Conservation (phyloP, 495 filamentous ascomycete genomes). For the Talaromyces ruber region DNA sequence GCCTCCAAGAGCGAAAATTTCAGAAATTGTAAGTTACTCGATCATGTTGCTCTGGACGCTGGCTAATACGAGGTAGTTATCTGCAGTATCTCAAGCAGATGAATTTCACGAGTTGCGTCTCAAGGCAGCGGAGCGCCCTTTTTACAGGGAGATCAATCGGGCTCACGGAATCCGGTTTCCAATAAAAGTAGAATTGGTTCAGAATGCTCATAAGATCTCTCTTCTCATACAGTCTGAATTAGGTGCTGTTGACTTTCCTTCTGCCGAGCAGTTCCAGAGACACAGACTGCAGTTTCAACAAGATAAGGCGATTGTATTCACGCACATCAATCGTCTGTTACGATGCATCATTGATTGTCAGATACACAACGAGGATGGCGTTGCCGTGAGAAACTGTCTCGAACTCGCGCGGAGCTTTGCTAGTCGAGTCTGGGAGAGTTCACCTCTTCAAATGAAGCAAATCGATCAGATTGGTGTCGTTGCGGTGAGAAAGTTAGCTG, state of each 20-base stretch:
- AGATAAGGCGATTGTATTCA: slow-evolving; percentile 67
- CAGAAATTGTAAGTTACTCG: slow-evolving; percentile 56
- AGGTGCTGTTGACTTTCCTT: slow-evolving; percentile 63
- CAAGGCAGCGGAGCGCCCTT: slow-evolving; percentile 60
- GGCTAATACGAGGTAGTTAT: slow-evolving; percentile 46
- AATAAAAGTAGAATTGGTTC: slow-evolving; percentile 66
- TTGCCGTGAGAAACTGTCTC: slow-evolving; percentile 59
- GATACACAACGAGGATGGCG: slow-evolving; percentile 55
- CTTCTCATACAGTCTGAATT: slow-evolving; percentile 78
- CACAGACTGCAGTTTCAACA: slow-evolving; percentile 52
- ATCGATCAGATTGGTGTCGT: slow-evolving; percentile 74
- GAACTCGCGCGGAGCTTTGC: slow-evolving; percentile 71
- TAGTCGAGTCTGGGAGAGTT: slow-evolving; percentile 81
- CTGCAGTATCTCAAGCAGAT: slow-evolving; percentile 57
- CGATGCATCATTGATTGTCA: slow-evolving; percentile 85
- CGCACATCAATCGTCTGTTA: slow-evolving; percentile 63
- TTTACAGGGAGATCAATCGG: slow-evolving; percentile 80
- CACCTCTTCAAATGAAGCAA: slow-evolving; percentile 77
- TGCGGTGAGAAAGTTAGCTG: slow-evolving; percentile 66
- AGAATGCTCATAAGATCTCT: slow-evolving; percentile 75
- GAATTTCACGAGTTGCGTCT: slow-evolving; percentile 76
- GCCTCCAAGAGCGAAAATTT: slow-evolving; percentile 48
- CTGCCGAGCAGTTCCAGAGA: slow-evolving; percentile 50
- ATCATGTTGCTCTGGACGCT: neutral
- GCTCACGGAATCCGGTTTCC: slow-evolving; percentile 63